Evolutionary conservation across 345 rosid species (phyloP).

Genomic region (Xanthoceras sorbifolium): DNA sequence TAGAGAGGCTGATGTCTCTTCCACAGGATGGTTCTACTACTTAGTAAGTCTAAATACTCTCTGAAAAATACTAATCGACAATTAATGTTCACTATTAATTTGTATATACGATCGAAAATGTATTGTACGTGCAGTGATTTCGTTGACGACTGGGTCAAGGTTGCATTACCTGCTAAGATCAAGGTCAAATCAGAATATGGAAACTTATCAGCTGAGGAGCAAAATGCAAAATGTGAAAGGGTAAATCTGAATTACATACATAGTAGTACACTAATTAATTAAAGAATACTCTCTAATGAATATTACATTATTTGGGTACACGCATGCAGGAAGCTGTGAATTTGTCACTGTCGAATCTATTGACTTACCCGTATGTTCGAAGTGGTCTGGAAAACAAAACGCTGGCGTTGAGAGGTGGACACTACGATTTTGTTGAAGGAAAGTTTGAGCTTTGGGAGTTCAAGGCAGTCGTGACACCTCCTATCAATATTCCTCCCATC

Average conservation of each 20-base stretch:
- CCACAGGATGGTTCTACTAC: constrained; percentile 13
- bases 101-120: too few species aligned
- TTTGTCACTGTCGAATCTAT: constrained; percentile 25
- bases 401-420: constrained; percentile 26
- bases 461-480: not conserved
- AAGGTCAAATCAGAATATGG: constrained; percentile 24
- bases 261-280: not conserved
- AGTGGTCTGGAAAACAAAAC: constrained; percentile 9
- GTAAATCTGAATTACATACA: constrained; percentile 1
- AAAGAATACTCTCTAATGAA: not conserved
- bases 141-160: constrained; percentile 34
- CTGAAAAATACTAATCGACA: not conserved
- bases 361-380: constrained; percentile 31
- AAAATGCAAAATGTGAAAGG: constrained; percentile 17
- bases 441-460: constrained; percentile 28
- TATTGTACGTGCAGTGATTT: constrained; percentile 29
- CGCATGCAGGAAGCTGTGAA: constrained; percentile 36
- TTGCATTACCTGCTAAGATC: constrained; percentile 32
- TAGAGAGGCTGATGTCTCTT: constrained; percentile 23
- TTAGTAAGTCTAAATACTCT: constrained; percentile 4
- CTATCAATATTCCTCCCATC: not conserved
- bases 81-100: not conserved
- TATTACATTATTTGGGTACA: too few species aligned
- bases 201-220: not conserved
- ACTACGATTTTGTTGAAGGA: constrained; percentile 27